A percentile compares a stretch with the other conserved stretches of the same genome.
phyloP scores from a whole-genome alignment of 441 rosid genomes.

The Gossypium schwendimanii region DNA sequence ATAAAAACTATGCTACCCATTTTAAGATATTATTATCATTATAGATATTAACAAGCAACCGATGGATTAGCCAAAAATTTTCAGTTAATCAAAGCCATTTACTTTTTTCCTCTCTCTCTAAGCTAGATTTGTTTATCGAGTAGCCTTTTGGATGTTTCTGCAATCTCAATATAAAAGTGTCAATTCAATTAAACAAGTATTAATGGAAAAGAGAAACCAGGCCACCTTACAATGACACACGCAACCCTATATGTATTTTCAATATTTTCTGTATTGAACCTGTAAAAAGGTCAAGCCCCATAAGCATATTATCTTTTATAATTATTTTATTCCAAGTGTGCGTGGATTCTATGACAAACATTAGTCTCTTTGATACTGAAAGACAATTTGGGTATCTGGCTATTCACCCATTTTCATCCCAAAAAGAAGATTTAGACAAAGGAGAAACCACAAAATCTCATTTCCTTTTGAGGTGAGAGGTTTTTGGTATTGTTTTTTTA shows the following conservation, averaged over 20 bases:
- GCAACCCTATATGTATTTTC: background rate
- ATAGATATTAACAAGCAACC: no score
- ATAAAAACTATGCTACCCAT: no score
- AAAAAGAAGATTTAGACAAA: conserved; percentile 28
- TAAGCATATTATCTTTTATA: background rate
- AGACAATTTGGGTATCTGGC: conserved; percentile 41
- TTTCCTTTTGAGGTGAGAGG: conserved; percentile 35
- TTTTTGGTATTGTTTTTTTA: conserved; percentile 13
- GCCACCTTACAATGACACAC: conserved; percentile 15
- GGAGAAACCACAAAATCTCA: conserved; percentile 32
- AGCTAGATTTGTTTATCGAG: conserved; percentile 2
- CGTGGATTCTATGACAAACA: conserved; percentile 69
- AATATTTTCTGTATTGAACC: conserved; percentile 18
- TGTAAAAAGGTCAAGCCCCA: conserved; percentile 26
- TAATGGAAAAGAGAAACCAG: conserved; percentile 25
- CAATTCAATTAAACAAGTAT: no score
- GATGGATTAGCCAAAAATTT: no score
- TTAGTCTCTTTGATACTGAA: conserved; percentile 39
- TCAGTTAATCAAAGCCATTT: no score
- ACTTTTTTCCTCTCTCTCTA: background rate
- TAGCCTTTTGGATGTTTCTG: conserved; percentile 36
- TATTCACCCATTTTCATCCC: conserved; percentile 24
- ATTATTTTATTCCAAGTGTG: conserved; percentile 14
- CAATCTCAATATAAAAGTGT: conserved; percentile 38
- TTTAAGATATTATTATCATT: no score